Evolutionary conservation across 2,329 filamentous ascomycete species (phyloP).

Genomic region (Penicillium sp.): DNA sequence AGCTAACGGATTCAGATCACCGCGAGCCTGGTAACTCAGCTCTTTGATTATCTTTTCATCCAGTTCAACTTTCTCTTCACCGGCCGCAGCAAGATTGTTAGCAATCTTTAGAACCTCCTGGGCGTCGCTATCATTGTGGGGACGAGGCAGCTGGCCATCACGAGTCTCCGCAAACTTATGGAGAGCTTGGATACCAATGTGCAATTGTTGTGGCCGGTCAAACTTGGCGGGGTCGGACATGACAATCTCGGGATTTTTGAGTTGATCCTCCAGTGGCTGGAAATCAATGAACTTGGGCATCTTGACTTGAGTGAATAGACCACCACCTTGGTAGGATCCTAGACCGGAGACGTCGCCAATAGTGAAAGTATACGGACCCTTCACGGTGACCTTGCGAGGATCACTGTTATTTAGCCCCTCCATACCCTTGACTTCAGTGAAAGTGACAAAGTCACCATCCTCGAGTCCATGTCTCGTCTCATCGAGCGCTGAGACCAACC

Average conservation of each 20-base stretch:
- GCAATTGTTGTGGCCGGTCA: slow-evolving; percentile 83
- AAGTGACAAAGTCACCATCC: slow-evolving; percentile 93
- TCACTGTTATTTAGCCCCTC: slow-evolving; percentile 73
- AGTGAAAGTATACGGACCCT: slow-evolving; percentile 93
- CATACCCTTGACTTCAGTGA: slow-evolving; percentile 87
- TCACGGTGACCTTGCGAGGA: slow-evolving; percentile 83
- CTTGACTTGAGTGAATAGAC: slow-evolving; percentile 91
- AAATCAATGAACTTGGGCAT: slow-evolving; percentile 94
- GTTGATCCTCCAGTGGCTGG: slow-evolving; percentile 64
- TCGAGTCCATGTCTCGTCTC: slow-evolving; percentile 91
- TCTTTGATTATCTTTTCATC: slow-evolving; percentile 89
- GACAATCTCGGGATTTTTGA: slow-evolving; percentile 80
- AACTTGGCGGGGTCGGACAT: slow-evolving; percentile 97
- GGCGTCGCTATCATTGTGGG: slow-evolving; percentile 79
- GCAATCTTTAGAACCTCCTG: slow-evolving; percentile 65
- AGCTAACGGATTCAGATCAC: slow-evolving; percentile 83
- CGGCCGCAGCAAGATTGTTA: slow-evolving; percentile 58
- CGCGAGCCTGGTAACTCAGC: slow-evolving; percentile 84
- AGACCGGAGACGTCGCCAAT: slow-evolving; percentile 86
- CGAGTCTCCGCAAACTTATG: slow-evolving; percentile 73
- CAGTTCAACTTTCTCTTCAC: slow-evolving; percentile 67
- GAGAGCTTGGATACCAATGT: slow-evolving; percentile 84
- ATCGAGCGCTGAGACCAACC: slow-evolving; percentile 82
- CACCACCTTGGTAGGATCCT: slow-evolving; percentile 78
- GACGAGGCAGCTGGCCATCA: slow-evolving; percentile 62